Base-by-base conservation (phyloP, 345 rosid species). In the Melaleuca alternifolia region DNA sequence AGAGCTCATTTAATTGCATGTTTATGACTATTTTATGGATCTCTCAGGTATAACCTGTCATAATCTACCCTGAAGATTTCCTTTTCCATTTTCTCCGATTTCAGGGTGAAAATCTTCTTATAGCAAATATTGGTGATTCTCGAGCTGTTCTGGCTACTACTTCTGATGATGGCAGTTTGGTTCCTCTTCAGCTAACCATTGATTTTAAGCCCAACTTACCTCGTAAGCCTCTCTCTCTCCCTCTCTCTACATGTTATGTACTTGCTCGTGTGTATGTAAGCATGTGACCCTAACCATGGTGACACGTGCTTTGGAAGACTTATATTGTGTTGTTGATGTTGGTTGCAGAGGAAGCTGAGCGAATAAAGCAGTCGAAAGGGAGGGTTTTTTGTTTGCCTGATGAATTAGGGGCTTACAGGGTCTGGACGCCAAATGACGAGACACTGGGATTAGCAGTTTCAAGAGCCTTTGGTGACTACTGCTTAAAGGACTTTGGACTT, bases 171-270 rank as follows among this genome's bases (percentile, higher is more conserved):
- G 93, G 95, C 84, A 82, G 50, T 54, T 91, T 96, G 85, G 95
- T 88, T 11, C 92, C 99, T 44, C 88, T 94, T 91, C 98, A 97
- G 91, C 96, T 95, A 20, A 94, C 96, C 11, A 87, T 96, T 7
- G 99, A 96, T 90, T 94, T 92, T 87, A 96, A 94, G 89, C 99
- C 99, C n/a, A 93, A 92, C 89, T 86, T 97, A 88, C 98, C 98
- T 5, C 92, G 98, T 97, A 51, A 77, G 91, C 75, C 75, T 33
- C 56, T 85, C 5, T 23, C 11, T 77, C 81, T 50, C 15, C 65
- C 14, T 84, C 37, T 16, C 20, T 71, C 79, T 2, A 10, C 48
- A 18, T 37, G 48, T 71, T 9, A 71, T 33, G 12, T 37, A 37
- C 79, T 71, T 37, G 24, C 48, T 18, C 3, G 26, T 20, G 79